Evolutionary conservation across 495 filamentous ascomycete genomes (phyloP).

Genomic region (Xylaria cubensis): DNA sequence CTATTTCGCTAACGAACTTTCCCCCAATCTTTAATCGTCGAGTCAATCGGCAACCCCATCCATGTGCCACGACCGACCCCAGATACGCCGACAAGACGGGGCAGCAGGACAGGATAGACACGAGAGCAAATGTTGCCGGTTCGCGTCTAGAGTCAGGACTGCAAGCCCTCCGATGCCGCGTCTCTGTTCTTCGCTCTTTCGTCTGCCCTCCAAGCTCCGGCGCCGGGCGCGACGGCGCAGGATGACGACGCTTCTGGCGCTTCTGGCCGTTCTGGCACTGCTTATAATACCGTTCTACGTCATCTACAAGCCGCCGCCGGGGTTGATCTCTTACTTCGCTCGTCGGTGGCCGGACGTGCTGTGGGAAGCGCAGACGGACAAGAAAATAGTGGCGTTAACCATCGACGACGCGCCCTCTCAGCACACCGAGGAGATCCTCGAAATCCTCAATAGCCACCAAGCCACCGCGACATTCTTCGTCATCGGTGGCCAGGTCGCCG

Average conservation of each 20-base stretch:
- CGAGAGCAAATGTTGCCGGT: constrained; percentile 23
- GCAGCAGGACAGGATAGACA: too few relatives aligned
- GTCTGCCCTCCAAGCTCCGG: constrained; percentile 57
- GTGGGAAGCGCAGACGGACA: constrained; percentile 64
- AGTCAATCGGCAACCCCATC: too few relatives aligned
- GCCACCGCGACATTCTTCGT: constrained; percentile 80
- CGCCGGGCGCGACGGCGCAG: constrained; percentile 62
- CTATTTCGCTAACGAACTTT: too few relatives aligned
- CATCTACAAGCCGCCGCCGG: constrained; percentile 74
- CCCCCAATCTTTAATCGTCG: too few relatives aligned
- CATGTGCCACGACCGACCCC: too few relatives aligned
- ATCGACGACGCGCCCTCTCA: constrained; percentile 83
- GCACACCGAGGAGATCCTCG: constrained; percentile 74
- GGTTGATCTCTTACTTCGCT: constrained; percentile 71
- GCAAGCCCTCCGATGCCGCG: constrained; percentile 41
- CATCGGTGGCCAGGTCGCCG: constrained; percentile 75
- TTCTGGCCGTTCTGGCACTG: constrained; percentile 55
- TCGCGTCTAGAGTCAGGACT: background rate
- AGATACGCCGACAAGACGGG: too few relatives aligned
- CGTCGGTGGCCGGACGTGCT: constrained; percentile 77
- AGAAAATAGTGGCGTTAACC: constrained; percentile 76
- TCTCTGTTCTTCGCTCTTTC: constrained; percentile 50
- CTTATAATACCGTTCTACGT: constrained; percentile 65
- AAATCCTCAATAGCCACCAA: constrained; percentile 60
- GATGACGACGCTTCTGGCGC: constrained; percentile 60